Conservation (phyloP, 176 grass and related monocot species). For the Pontederia paniculata region DNA sequence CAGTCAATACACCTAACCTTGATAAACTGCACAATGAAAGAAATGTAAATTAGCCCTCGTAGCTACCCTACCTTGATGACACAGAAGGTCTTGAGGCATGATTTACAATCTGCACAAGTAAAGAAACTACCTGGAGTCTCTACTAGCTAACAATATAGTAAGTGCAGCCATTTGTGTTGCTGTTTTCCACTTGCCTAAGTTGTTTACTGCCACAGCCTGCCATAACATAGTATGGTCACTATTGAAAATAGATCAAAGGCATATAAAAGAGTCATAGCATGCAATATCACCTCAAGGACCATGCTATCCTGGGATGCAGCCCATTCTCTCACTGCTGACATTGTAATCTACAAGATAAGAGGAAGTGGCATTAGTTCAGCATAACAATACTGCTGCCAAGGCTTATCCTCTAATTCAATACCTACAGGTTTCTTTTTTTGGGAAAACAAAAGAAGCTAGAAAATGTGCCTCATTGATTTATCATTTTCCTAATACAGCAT, state of each 20-base stretch:
- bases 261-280: constrained; percentile 4
- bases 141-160: constrained; percentile 67
- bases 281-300: constrained; percentile 69
- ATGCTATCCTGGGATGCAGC: constrained; percentile 85
- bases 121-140: constrained; percentile 56
- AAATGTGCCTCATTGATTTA: too few relatives aligned
- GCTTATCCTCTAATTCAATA: too few relatives aligned
- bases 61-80: background rate
- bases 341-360: constrained; percentile 69
- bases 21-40: constrained; percentile 37
- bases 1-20: constrained; percentile 31
- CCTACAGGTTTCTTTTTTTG: too few relatives aligned
- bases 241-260: background rate
- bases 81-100: background rate
- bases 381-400: too few relatives aligned
- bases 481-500: too few relatives aligned
- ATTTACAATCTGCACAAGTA: background rate
- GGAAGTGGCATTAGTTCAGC: background rate
- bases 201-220: constrained; percentile 94
- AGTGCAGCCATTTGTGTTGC: constrained; percentile 85
- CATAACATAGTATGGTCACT: background rate
- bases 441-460: too few relatives aligned
- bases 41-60: background rate
- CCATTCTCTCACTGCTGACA: constrained; percentile 98
- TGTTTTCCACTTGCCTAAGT: constrained; percentile 93